Conservation (phyloP, 2,329 filamentous ascomycete species). For the Eurotiales sp. region DNA sequence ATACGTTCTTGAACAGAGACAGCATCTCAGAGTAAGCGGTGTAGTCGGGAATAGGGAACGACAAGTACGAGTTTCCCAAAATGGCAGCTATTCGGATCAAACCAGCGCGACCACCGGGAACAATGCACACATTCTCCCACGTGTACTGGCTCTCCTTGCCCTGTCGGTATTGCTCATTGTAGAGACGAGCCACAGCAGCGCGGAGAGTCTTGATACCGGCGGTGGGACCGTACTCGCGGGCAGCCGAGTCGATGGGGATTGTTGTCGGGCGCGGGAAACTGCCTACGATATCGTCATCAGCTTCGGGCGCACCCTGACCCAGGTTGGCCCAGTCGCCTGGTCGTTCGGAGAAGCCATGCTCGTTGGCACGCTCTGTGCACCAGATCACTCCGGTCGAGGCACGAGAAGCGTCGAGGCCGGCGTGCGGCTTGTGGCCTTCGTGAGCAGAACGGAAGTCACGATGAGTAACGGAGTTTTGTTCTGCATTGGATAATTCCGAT, state of each 20-base stretch:
- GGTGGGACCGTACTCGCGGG: slow-evolving; percentile 87
- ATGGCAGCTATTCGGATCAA: slow-evolving; percentile 94
- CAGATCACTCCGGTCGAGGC: slow-evolving; percentile 93
- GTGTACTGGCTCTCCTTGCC: slow-evolving; percentile 87
- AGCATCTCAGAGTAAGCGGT: slow-evolving; percentile 98
- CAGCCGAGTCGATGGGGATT: slow-evolving; percentile 73
- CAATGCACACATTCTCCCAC: slow-evolving; percentile 96
- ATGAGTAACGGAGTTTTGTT: slow-evolving; percentile 73
- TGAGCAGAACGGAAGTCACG: slow-evolving; percentile 85
- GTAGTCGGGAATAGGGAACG: slow-evolving; percentile 93
- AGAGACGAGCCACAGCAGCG: slow-evolving; percentile 83
- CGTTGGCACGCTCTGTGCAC: slow-evolving; percentile 66
- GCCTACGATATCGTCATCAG: slow-evolving; percentile 86
- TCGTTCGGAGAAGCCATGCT: slow-evolving; percentile 82
- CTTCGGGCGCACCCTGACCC: slow-evolving; percentile 89
- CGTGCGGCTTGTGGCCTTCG: slow-evolving; percentile 85
- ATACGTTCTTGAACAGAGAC: slow-evolving; percentile 78
- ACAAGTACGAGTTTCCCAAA: slow-evolving; percentile 84
- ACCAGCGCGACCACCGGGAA: slow-evolving; percentile 86
- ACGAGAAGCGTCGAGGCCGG: slow-evolving; percentile 81
- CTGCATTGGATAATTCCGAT: slow-evolving; percentile 51
- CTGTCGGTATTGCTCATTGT: slow-evolving; percentile 87
- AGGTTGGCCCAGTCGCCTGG: slow-evolving; percentile 86
- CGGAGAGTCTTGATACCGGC: slow-evolving; percentile 89
- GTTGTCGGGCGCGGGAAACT: slow-evolving; percentile 77